Evolutionary conservation across 805 yeast species (phyloP), one percentile per base, ranked within the genome.

Genomic region (Candida mattraensis): DNA sequence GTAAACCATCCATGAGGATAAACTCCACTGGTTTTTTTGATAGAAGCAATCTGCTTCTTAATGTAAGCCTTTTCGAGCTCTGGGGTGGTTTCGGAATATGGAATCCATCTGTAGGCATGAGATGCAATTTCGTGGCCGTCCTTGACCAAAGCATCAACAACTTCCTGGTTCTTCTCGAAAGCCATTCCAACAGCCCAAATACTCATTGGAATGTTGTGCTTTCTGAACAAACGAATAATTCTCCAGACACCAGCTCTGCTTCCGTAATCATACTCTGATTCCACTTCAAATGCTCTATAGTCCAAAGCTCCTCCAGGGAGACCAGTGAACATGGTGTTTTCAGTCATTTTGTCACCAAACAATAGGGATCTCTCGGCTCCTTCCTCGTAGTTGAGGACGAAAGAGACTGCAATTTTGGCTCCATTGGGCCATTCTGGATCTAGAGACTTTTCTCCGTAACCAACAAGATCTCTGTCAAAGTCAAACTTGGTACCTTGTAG

Each of bases 51-150:
- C 24, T 56, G 55, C 29, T 53, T 53, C 39, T 51, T 54, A 35
- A 64, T 58, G 41, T 45, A 50, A 19, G 54, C 61, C 30, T 58
- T 53, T 42, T 64, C 66, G 28, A 53, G 59, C 35, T 59, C 67
- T 24, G 61, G 58, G 3, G 55, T 33, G 54, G 47, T 64, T 13
- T 61, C 59, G 10, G 48, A 58, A 6, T 56, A 63, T 30, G 58
- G 60, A 35, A 61, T 51, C 69, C 69, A 64, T 35, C 69, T 49
- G 35, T 58, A 54, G n/a, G 64, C 64, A 37, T 64, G 69, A 16
- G 63, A 60, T n/a, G 64, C 66, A 28, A 64, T 60, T 40, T 64
- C 68, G 44, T 60, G 65, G 10, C 68, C 69, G 24, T 56, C 66
- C 28, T 63, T 54, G 24, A 54, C 59, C 40, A 60, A 48, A 2